These are phyloP conservation scores for Cordyceps pruinosa DNA, from an alignment of 2,329 filamentous ascomycete genomes.

Conservation along the genomic window DNA sequence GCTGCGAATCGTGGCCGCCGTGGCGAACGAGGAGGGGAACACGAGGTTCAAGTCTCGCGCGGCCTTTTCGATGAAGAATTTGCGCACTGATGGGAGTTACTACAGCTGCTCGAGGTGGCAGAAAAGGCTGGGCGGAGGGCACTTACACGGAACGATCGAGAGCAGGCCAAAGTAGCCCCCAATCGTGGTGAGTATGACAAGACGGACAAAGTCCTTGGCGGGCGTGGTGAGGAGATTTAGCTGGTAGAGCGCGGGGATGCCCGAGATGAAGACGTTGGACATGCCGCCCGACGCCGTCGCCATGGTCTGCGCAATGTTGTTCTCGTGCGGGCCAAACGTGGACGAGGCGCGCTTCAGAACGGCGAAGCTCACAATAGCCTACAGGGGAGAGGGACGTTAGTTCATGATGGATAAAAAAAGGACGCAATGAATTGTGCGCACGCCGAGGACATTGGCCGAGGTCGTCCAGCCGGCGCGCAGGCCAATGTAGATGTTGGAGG, in stretches of 20 bases:
- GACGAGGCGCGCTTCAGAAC: not conserved
- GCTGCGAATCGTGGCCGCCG: slow-evolving; percentile 9
- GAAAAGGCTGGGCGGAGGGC: not conserved
- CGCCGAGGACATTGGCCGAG: slow-evolving; percentile 5
- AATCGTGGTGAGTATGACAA: slow-evolving; percentile 1
- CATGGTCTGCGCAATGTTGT: slow-evolving; percentile 13
- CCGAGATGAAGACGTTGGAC: slow-evolving; percentile 12
- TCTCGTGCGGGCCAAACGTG: slow-evolving; percentile 12
- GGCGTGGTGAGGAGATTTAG: slow-evolving; percentile 7
- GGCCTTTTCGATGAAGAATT: slow-evolving; percentile 5
- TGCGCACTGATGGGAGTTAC: not conserved
- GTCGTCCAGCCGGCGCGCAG: slow-evolving; percentile 7
- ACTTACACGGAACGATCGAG: slow-evolving; percentile 7
- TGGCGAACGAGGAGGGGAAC: slow-evolving; percentile 10
- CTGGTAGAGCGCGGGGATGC: slow-evolving; percentile 15
- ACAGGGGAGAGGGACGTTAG: not conserved
- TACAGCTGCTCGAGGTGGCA: not conserved
- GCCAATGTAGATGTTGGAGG: slow-evolving; percentile 10
- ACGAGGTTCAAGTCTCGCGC: slow-evolving; percentile 9
- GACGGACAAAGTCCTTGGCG: slow-evolving; percentile 2
- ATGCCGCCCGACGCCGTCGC: slow-evolving; percentile 12
- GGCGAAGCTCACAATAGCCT: slow-evolving; percentile 8
- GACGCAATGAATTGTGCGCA: not conserved
- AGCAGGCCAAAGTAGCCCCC: slow-evolving; percentile 11
- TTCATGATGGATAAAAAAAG: not conserved